Conservation (phyloP, 2,329 filamentous ascomycete species). For the Metarhizium anisopliae region DNA sequence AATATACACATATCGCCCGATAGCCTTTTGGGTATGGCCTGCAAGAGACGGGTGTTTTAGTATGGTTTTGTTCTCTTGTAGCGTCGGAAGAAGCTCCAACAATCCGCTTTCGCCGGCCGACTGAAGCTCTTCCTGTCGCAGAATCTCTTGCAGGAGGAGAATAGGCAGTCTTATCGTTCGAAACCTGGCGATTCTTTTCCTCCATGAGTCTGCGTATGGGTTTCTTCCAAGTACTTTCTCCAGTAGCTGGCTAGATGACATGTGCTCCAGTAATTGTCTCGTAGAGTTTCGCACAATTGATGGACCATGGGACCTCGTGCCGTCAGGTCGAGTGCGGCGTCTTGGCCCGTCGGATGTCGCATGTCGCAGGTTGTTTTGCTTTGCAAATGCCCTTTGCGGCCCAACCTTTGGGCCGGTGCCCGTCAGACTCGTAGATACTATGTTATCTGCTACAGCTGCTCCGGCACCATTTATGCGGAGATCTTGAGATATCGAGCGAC, state of each 20-base stretch:
- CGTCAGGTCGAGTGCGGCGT: neutral
- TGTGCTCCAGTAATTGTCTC: conserved; percentile 12
- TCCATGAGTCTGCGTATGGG: conserved; percentile 9
- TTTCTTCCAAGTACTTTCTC: conserved; percentile 12
- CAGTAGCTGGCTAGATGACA: conserved; percentile 17
- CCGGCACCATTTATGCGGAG: neutral
- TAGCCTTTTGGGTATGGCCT: conserved; percentile 11
- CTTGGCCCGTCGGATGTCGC: neutral
- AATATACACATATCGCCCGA: conserved; percentile 20
- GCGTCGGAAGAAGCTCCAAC: conserved; percentile 15
- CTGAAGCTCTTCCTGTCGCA: conserved; percentile 15
- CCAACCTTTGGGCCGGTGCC: neutral
- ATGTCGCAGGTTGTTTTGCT: neutral
- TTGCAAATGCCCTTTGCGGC: neutral
- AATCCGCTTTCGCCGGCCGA: conserved; percentile 10
- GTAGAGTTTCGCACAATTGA: neutral
- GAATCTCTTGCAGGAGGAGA: conserved; percentile 22
- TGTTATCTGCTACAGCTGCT: neutral
- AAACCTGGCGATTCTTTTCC: conserved; percentile 12
- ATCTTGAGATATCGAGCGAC: neutral
- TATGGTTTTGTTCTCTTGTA: conserved; percentile 14
- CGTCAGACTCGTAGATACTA: neutral
- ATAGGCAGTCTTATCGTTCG: conserved; percentile 20
- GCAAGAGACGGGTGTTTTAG: conserved; percentile 12
- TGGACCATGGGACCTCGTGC: neutral